Evolutionary conservation across 2,329 filamentous ascomycete genomes (phyloP), one percentile per base, ranked within the genome.

Genomic region (Teratosphaeria zuluensis): DNA sequence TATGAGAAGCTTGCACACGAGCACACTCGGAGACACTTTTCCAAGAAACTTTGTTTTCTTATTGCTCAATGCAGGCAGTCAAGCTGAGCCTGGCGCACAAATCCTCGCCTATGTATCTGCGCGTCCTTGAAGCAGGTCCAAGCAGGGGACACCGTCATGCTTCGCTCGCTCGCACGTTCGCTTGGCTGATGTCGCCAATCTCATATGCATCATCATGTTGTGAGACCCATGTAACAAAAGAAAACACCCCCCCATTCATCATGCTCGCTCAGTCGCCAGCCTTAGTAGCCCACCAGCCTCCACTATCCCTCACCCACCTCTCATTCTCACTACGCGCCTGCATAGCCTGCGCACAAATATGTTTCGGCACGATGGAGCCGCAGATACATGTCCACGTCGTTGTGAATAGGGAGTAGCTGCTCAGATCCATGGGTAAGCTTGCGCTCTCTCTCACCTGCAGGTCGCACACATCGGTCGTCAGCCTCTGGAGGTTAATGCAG

Each of bases 331-430:
- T 11, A 24, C 4, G 19, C 35, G 21, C 51, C 33, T 32, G 16
- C 59, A 60, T 55, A 53, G 62, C 61, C 1, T 57, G 55, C 16
- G 33, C 48, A 48, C 68, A 69, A 30, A n/a, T 51, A 53, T 69
- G 67, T 3, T 65, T 65, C 4, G 38, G 24, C 4, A 56, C 30
- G 12, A 53, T n/a, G 0, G 59, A 61, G 7, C 68, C 67, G 61
- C 68, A 69, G 28, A 69, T 61, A 53, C 68, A 69, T 30, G 60
- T 35, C 68, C 68, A 69, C 48, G 56, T 38, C 2, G 42, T 48
- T n/a, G 42, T 48, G 42, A 48, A 48, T n/a, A 55, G 42, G 28
- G 57, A 52, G 21, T n/a, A 19, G n/a, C 30, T 42, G 51, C 9
- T 59, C 35, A 42, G 24, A 28, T 28, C 4, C 24, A 16, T 48